Evolutionary conservation across 1,284 basidiomycete species (phyloP).

Genomic region (Pseudozyma pruni): DNA sequence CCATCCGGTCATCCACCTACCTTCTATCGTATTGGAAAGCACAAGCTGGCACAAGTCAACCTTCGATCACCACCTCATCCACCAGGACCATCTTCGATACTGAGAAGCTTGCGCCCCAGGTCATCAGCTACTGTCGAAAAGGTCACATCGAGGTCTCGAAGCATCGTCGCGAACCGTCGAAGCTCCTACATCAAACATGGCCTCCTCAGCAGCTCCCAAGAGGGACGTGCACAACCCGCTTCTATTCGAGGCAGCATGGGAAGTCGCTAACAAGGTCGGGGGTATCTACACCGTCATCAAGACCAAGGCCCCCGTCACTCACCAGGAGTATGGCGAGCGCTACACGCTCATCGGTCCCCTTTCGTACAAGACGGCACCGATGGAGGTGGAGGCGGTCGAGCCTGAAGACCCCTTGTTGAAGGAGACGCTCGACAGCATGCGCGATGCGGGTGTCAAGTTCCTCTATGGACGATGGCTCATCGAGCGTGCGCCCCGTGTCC

Average conservation of each 20-base stretch:
- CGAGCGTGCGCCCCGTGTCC: constrained; percentile 90
- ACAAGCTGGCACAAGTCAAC: too few species aligned
- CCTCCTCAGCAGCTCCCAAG: constrained; percentile 29
- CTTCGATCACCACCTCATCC: background rate
- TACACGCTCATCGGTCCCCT: constrained; percentile 93
- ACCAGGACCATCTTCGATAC: background rate
- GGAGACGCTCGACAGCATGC: constrained; percentile 61
- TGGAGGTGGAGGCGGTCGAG: constrained; percentile 96
- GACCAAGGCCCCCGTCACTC: constrained; percentile 97
- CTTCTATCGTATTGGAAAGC: too few species aligned
- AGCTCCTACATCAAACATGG: constrained; percentile 13
- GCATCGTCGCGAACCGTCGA: background rate
- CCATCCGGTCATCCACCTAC: too few species aligned
- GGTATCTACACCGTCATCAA: constrained; percentile 99
- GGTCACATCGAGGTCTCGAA: too few species aligned
- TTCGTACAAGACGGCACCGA: constrained; percentile 95
- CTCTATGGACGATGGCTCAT: constrained; percentile 98
- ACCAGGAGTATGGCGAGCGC: constrained; percentile 75
- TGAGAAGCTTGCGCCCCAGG: too few species aligned
- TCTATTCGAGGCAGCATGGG: constrained; percentile 65
- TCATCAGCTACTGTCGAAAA: background rate
- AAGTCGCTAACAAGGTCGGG: constrained; percentile 75
- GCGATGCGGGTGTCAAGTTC: constrained; percentile 83
- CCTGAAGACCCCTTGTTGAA: constrained; percentile 70
- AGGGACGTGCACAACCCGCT: constrained; percentile 62